Percentiles rank a stretch among this genome's conserved stretches.
These are phyloP conservation scores for Ophiognomonia clavigignenti-juglandacearum DNA, from an alignment of 2,329 filamentous ascomycete species.

Conservation along the genomic window DNA sequence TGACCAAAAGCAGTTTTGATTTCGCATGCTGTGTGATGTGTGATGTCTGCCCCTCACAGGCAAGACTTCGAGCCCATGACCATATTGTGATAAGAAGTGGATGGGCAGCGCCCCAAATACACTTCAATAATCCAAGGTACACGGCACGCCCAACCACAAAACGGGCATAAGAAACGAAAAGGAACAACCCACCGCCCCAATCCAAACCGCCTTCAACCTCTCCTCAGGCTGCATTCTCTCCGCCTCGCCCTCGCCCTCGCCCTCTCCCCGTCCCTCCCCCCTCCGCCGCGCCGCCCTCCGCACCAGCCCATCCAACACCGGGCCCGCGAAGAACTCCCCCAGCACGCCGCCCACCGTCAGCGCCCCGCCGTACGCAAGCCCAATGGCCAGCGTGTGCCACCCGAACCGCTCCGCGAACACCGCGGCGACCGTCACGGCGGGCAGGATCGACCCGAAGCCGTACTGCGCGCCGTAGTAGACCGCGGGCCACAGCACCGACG, in stretches of 20 bases:
- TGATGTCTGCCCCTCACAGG: no score
- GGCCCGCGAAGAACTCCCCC: constrained; percentile 21
- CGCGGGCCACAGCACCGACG: constrained; percentile 26
- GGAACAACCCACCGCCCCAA: constrained; percentile 21
- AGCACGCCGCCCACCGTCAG: constrained; percentile 22
- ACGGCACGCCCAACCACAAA: no score
- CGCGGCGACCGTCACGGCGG: constrained; percentile 27
- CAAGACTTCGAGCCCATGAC: no score
- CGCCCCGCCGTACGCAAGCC: constrained; percentile 25
- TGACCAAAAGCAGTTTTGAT: no score
- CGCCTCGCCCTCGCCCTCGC: no score
- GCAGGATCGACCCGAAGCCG: constrained; percentile 26
- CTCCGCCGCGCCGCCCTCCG: constrained; percentile 16
- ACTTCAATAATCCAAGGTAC: no score
- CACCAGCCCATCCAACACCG: constrained; percentile 21
- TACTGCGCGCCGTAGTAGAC: constrained; percentile 27
- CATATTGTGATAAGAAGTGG: no score
- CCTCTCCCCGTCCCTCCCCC: constrained; percentile 17
- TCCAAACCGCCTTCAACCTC: constrained; percentile 24
- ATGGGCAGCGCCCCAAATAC: no score
- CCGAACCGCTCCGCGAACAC: constrained; percentile 25
- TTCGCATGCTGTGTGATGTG: no score
- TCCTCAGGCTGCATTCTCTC: constrained; percentile 23
- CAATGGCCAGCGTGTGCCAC: constrained; percentile 26
- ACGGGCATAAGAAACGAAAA: no score